Percentiles rank a stretch among this genome's conserved stretches.
These are phyloP conservation scores for Fusarium sp. DNA, from an alignment of 2,329 filamentous ascomycete genomes.

Conservation along the genomic window DNA sequence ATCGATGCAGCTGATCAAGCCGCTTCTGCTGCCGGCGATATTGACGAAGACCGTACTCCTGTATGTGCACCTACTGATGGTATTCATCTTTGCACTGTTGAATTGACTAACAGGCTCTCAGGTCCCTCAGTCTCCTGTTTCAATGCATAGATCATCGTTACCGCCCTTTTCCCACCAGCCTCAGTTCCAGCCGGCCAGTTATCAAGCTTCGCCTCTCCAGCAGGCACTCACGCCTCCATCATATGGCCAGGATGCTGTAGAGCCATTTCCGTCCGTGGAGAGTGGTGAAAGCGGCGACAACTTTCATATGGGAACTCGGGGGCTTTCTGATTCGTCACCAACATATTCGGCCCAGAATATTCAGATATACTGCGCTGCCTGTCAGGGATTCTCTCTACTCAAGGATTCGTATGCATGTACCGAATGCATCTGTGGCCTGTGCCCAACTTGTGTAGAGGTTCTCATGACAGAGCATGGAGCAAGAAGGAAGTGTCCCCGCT, in stretches of 20 bases:
- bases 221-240: conserved; percentile 87
- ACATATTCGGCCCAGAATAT: conserved; percentile 78
- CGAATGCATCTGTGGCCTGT: conserved; percentile 94
- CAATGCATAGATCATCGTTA: conserved; percentile 68
- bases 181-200: conserved; percentile 71
- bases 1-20: conserved; percentile 81
- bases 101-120: conserved; percentile 47
- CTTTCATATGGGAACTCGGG: conserved; percentile 74
- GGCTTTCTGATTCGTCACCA: conserved; percentile 75
- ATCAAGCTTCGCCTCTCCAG: conserved; percentile 90
- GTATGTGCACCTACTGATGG: conserved; percentile 55
- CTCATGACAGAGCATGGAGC: conserved; percentile 80
- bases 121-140: conserved; percentile 73
- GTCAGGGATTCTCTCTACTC: conserved; percentile 78
- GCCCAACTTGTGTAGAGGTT: conserved; percentile 85
- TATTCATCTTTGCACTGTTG: neutral
- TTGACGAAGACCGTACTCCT: conserved; percentile 90
- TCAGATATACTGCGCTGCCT: conserved; percentile 93
- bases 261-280: conserved; percentile 91
- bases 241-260: conserved; percentile 71
- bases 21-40: conserved; percentile 88
- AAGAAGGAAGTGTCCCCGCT: conserved; percentile 79
- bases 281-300: conserved; percentile 76
- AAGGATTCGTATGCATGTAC: conserved; percentile 93
- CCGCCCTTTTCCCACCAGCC: conserved; percentile 68